Conservation (phyloP, 2,329 filamentous ascomycete species). For the Dothideomycetidae sp. region DNA sequence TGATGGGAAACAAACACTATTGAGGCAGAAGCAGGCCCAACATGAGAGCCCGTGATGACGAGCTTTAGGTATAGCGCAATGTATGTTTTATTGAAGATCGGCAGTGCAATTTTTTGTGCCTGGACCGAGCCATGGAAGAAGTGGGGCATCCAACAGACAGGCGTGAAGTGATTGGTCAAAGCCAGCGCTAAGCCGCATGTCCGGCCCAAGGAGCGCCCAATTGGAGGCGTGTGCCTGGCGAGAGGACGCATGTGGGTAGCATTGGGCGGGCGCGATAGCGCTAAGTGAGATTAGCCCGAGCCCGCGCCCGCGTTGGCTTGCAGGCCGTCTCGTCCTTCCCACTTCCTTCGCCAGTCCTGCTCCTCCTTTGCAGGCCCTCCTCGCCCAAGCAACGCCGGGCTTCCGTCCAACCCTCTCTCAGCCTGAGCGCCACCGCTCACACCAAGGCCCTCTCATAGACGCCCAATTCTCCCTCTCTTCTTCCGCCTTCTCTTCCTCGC, state of each 20-base stretch:
- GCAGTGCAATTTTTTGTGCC: background rate
- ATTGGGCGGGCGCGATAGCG: background rate
- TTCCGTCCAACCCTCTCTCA: constrained; percentile 1
- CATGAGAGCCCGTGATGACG: no score
- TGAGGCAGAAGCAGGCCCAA: no score
- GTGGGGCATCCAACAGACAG: no score
- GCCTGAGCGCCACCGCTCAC: constrained; percentile 1
- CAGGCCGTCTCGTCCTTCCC: background rate
- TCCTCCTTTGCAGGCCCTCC: no score
- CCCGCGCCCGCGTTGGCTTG: no score
- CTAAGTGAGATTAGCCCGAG: background rate
- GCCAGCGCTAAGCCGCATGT: no score
- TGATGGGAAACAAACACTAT: no score
- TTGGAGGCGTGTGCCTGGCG: background rate
- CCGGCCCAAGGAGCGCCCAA: background rate
- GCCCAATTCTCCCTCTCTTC: constrained; percentile 2
- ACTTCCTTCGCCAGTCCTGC: background rate
- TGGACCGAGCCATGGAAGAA: background rate
- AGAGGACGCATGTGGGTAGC: no score
- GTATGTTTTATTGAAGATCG: background rate
- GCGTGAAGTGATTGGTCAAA: no score
- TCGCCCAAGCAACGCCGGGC: background rate
- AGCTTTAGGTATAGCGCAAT: no score
- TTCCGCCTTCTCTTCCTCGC: constrained; percentile 15
- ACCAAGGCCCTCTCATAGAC: constrained; percentile 2